Base-by-base conservation (phyloP, 257 asterid species). In the Ophiorrhiza pumila region DNA sequence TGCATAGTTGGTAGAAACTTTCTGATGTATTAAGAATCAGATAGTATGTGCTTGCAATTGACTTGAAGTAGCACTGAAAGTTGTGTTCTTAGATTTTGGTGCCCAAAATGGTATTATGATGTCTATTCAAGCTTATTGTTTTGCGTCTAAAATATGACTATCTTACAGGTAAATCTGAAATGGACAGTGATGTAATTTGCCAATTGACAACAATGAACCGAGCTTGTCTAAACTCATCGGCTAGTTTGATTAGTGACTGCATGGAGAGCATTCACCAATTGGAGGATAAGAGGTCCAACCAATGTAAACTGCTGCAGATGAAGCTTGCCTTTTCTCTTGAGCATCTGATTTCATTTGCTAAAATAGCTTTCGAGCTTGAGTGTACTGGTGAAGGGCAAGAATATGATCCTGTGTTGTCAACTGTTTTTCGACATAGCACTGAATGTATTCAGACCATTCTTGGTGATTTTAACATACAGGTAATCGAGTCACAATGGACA, bases 241-340 rank as follows among this genome's bases (percentile, higher is more conserved):
- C 79, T 71, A 81, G 85, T 78, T 80, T 92, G 80, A 83, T 84
- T 71, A 80, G 67, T 76, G 86, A 83, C 74, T 90, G 91, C 69
- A 63, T 91, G 64, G 81, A 80, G 80, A 88, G 84, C 74, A 87
- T 95, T 84, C 96, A 90, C 83, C 89, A 80, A 71, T 73, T 81
- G 72, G 90, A 86, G 71, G 79, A 83, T 71, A 88, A 89, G 88
- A 83, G 80, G 74, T 84, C 92, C 82, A 81, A 72, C 87, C 72
- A 73, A 61, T 83, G 78, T 73, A 95, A 87, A 80, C 47, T 95
- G 81, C 83, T 89, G 75, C 91, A 84, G 76, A 79, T 84, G 86
- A 95, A 92, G 89, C 96, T 95, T 80, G 92, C 90, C 29, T 80
- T 70, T 76, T 87, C 90, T 66, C 80, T 95, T 69, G 98, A 90